Evolutionary conservation across 225 moss, liverwort and hornwort species (phyloP), one percentile per base, ranked within the genome.

Genomic region (Physcomitrellopsis africana): DNA sequence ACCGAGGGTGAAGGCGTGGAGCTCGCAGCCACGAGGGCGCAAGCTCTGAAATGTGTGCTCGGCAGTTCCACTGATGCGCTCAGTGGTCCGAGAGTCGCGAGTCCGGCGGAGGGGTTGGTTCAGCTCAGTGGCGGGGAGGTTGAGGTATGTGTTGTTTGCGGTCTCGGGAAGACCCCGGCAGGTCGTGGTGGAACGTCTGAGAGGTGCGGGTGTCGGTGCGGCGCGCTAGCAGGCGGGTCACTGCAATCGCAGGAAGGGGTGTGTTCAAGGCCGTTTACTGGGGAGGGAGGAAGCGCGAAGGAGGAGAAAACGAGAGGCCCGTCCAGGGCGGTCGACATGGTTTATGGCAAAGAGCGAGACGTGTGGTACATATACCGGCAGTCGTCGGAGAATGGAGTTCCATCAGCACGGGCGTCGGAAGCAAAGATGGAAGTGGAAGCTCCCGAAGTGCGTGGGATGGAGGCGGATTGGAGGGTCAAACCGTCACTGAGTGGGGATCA

Each of bases 291-390:
- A 64, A 37, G 69, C 14, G 41, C 22, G 44, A 62, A 48, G 22
- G 53, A 18, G 19, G 77, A 82, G 41, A 57, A 22, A 20, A 13
- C n/a, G 3, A 53, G 49, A 32, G 18, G 60, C 2, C 43, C 65
- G 23, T 3, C 52, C 8, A 22, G 55, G 23, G 41, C 37, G 9
- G 70, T 11, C 27, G 46, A 71, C 16, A 20, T 65, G 29, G 74
- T 73, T 17, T 71, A 73, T 8, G 70, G 69, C 66, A 86, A 70
- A 63, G 86, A 86, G 48, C 77, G 29, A 45, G 83, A 83, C 47
- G 83, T 83, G 42, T 86, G 83, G 83, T 80, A 81, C 9, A 75
- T 72, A 10, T 83, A 86, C 65, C 72, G 80, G 52, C 67, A 80
- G 58, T 80, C 86, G 46, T 83, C 82, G 7, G 86, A 86, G 9